These are phyloP conservation scores for Blastocystis sp. DNA, from an alignment of 352 stramenopile genomes.

Conservation along the genomic window DNA sequence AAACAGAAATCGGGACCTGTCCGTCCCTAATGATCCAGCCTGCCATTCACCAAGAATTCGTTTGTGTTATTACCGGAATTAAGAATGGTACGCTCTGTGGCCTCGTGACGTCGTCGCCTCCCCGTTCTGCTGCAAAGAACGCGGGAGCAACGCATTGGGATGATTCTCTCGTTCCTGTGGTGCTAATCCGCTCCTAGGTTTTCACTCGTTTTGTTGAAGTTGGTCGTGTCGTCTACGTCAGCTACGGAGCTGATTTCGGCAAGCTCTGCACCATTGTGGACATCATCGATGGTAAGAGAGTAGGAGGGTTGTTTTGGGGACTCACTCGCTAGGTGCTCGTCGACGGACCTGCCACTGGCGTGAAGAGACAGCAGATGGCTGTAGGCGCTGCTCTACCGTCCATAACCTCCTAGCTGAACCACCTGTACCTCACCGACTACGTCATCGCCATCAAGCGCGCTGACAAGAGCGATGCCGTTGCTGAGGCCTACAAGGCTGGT, in stretches of 20 bases:
- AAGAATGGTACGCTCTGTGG: constrained; percentile 51
- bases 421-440: constrained; percentile 61
- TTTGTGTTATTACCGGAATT: constrained; percentile 49
- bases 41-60: constrained; percentile 58
- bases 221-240: constrained; percentile 95
- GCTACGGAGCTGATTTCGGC: constrained; percentile 93
- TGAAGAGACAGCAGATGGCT: constrained; percentile 94
- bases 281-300: constrained; percentile 97
- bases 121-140: no score
- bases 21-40: constrained; percentile 13
- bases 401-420: constrained; percentile 18
- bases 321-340: constrained; percentile 78
- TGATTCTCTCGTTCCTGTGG: neutral
- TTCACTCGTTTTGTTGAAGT: constrained; percentile 99
- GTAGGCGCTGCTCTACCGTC: no score
- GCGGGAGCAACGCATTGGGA: neutral
- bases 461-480: neutral
- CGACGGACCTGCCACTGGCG: constrained; percentile 91
- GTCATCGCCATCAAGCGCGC: constrained; percentile 48
- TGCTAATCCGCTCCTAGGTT: constrained; percentile 38
- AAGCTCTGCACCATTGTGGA: constrained; percentile 99
- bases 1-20: constrained; percentile 32
- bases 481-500: constrained; percentile 57
- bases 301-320: neutral
- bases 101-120: neutral